Evolutionary conservation across 257 asterid species (phyloP).

Genomic region (Solanum raphanifolium): DNA sequence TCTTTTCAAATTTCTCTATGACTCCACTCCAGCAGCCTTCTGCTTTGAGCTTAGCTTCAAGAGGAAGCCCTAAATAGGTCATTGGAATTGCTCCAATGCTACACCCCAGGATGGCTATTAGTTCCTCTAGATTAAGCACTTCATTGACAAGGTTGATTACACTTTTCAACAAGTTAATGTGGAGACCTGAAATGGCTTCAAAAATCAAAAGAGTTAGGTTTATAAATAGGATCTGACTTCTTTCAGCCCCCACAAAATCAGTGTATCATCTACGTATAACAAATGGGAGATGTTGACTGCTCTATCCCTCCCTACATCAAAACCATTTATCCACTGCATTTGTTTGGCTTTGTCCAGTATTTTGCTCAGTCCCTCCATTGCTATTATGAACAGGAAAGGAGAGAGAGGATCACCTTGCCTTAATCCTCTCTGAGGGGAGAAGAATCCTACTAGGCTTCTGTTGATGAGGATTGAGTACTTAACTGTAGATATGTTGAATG

Average conservation of each 20-base stretch:
- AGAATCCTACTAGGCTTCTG: neutral
- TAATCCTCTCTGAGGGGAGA: neutral
- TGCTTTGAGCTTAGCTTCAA: neutral
- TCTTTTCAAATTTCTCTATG: neutral
- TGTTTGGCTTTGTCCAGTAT: neutral
- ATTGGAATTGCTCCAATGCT: neutral
- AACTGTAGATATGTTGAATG: neutral
- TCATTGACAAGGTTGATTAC: neutral
- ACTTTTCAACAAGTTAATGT: neutral
- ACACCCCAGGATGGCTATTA: neutral
- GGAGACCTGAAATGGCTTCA: neutral
- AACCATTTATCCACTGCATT: neutral
- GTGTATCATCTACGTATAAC: neutral
- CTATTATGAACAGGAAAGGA: neutral
- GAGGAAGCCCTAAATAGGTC: neutral
- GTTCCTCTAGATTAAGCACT: neutral
- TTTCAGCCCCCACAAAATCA: neutral
- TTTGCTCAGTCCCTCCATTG: neutral
- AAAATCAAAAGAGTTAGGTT: neutral
- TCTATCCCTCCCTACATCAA: neutral
- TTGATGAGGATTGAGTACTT: neutral
- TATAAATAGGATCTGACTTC: neutral
- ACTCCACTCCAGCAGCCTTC: neutral
- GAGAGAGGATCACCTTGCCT: neutral
- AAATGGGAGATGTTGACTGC: neutral